Base-by-base conservation (phyloP, 495 filamentous ascomycete genomes). In the Talaromyces ruber region DNA sequence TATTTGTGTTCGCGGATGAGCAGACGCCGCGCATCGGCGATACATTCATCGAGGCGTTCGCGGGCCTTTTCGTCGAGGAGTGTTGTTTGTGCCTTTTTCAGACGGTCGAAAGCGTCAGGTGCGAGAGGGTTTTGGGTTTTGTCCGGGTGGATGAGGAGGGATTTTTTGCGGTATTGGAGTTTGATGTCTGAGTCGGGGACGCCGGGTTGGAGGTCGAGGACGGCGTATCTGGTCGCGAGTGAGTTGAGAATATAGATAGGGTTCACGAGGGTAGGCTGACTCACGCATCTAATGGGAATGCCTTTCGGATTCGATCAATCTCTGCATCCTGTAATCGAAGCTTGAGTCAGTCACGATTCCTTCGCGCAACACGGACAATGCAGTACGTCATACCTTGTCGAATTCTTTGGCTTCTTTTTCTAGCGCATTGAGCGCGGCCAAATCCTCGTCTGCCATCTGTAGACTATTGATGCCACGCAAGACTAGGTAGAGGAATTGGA, bases 171-270 rank as follows among this genome's bases (percentile, higher is more conserved):
- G 80, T 97, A 99, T 71, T 82, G 79, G 63, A 86, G 76, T 76
- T 97, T 98, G 79, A 99, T 98, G 76, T 98, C 95, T 60, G 91
- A 92, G 67, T 97, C 94, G 25, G 94, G 85, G 34, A 96, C 90
- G 70, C 94, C 94, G 6, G 94, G 94, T 74, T 96, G 92, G 61
- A 99, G 87, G 74, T 95, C 94, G 26, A 99, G 89, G 62, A 98
- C 91, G 51, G 92, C 88, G 78, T 98, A 98, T 67, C 89, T 91
- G 62, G 30, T 61, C 50, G 21, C 37, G 25, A 28, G 28, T 53
- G 26, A 32, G 6, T 28, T 61, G 24, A 8, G 24, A 0, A 28
- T 54, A 57, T 25, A 14, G 21, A 29, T 11, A 24, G 21, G 22
- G 8, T 4, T 6, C 18, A 12, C 16, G 26, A 59, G 59, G 39